Percentiles rank a stretch among this genome's conserved stretches.
These are phyloP conservation scores for Volvariella surrecta DNA, from an alignment of 1,284 basidiomycete genomes.

Conservation along the genomic window DNA sequence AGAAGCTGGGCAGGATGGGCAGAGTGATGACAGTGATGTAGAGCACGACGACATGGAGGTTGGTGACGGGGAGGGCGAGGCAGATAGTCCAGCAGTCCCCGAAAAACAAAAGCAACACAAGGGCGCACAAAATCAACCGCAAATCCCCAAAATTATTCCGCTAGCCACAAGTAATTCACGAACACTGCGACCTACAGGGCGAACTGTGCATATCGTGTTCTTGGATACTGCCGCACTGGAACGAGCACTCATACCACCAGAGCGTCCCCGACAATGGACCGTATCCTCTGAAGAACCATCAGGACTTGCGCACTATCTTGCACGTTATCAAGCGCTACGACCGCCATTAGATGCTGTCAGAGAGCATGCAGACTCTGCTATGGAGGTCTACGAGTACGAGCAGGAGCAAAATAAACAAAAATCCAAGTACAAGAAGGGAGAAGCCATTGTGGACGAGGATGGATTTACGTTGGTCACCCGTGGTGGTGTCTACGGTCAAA, in stretches of 20 bases:
- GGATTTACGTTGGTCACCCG: constrained; percentile 88
- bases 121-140: constrained; percentile 18
- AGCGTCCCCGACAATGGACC: constrained; percentile 53
- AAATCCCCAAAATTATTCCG: constrained; percentile 42
- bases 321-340: constrained; percentile 53
- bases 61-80: constrained; percentile 25
- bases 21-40: constrained; percentile 25
- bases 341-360: constrained; percentile 67
- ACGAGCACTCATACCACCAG: constrained; percentile 45
- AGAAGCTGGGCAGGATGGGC: constrained; percentile 26
- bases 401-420: constrained; percentile 54
- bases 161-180: constrained; percentile 48
- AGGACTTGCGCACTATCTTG: constrained; percentile 65
- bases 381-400: constrained; percentile 72
- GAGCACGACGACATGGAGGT: constrained; percentile 27
- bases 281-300: constrained; percentile 41
- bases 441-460: constrained; percentile 85
- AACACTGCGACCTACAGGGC: constrained; percentile 53
- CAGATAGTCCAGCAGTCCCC: constrained; percentile 34
- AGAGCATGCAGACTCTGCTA: constrained; percentile 68
- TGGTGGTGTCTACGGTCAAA: constrained; percentile 82
- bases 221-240: constrained; percentile 67
- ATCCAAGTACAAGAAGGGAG: constrained; percentile 65
- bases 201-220: constrained; percentile 70
- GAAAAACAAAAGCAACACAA: constrained; percentile 23